Conservation (phyloP, 2,329 filamentous ascomycete genomes). For the Apiospora aurea region DNA sequence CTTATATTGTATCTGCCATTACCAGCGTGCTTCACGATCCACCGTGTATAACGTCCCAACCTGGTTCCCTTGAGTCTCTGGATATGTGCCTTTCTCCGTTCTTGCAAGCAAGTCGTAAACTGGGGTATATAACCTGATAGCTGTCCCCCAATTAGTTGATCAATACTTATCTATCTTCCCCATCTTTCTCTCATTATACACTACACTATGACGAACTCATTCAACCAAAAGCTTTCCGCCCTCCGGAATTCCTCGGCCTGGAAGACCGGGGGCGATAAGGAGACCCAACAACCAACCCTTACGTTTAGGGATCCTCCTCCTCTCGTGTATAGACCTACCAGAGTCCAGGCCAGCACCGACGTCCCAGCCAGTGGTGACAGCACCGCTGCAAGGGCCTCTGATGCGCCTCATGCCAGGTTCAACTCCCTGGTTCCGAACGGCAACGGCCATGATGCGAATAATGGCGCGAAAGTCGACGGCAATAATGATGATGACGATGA, state of each 20-base stretch:
- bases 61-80: neutral
- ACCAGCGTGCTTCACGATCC: neutral
- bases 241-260: neutral
- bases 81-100: conserved; percentile 3
- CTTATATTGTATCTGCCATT: neutral
- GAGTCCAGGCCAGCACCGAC: neutral
- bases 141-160: neutral
- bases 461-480: neutral
- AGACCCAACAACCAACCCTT: neutral
- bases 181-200: neutral
- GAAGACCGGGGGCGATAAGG: neutral
- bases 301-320: conserved; percentile 2
- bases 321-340: neutral
- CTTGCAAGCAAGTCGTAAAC: no score
- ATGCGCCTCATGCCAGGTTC: neutral
- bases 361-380: neutral
- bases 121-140: neutral
- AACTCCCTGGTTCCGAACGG: neutral
- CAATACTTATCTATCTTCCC: neutral
- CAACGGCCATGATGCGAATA: neutral
- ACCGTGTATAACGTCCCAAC: neutral
- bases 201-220: neutral
- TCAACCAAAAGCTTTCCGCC: neutral
- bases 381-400: neutral
- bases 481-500: neutral